phyloP scores from a whole-genome alignment of 148 eudicot species.

The Fagopyrum esculentum region DNA sequence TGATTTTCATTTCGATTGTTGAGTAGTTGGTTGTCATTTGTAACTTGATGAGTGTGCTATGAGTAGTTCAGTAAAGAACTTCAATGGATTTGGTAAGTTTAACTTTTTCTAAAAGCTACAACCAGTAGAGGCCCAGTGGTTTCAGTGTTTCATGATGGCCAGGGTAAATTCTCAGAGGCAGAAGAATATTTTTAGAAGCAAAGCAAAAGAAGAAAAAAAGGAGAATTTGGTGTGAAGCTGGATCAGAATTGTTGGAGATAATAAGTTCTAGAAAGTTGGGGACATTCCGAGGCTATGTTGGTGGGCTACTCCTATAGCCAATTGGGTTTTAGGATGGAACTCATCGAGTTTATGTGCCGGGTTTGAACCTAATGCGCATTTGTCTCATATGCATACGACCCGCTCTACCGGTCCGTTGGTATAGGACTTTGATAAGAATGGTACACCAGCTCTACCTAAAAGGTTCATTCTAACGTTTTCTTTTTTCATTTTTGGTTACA shows the following conservation, averaged over 20 bases:
- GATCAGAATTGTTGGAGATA: not conserved
- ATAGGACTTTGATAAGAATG: not conserved
- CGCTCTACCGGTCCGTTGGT: too few relatives aligned
- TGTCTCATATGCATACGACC: too few relatives aligned
- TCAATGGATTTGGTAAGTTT: not conserved
- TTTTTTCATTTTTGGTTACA: conserved; percentile 12
- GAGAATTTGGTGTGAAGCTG: not conserved
- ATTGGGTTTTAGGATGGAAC: too few relatives aligned
- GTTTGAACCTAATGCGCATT: too few relatives aligned
- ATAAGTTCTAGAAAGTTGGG: too few relatives aligned
- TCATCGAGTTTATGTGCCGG: too few relatives aligned
- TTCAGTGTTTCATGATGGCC: not conserved
- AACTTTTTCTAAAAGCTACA: not conserved
- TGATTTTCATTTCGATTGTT: not conserved
- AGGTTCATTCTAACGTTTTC: not conserved
- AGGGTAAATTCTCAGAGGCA: not conserved
- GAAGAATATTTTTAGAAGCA: not conserved
- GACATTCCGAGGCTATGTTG: too few relatives aligned
- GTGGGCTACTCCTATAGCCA: too few relatives aligned
- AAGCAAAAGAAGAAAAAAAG: not conserved
- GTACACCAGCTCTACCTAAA: not conserved
- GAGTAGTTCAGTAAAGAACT: not conserved
- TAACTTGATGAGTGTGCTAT: not conserved
- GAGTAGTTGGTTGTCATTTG: not conserved
- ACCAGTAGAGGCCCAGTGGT: not conserved